A percentile compares a stretch with the other conserved stretches of the same genome.
phyloP scores from a whole-genome alignment of 192 early-diverging fungal genomes.

The Coemansia sp. region DNA sequence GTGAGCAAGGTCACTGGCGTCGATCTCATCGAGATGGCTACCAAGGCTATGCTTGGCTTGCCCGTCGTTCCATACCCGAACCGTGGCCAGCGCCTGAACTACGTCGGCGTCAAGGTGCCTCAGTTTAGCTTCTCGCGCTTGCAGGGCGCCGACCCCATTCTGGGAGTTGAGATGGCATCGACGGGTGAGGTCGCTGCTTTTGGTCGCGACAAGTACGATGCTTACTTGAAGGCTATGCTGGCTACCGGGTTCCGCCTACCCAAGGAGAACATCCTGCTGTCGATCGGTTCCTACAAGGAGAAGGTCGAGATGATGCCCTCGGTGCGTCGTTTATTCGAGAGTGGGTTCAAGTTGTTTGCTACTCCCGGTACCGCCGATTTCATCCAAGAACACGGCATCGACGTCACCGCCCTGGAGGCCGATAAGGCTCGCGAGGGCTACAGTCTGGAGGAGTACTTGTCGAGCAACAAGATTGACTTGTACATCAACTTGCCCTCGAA shows the following conservation, averaged over 20 bases:
- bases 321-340: slow-evolving; percentile 77
- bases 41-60: slow-evolving; percentile 87
- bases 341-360: slow-evolving; percentile 94
- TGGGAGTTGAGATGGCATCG: slow-evolving; percentile 99
- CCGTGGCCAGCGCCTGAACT: slow-evolving; percentile 70
- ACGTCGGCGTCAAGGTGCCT: slow-evolving; percentile 96
- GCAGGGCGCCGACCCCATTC: slow-evolving; percentile 94
- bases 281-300: slow-evolving; percentile 98
- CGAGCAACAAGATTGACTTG: slow-evolving; percentile 96
- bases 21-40: slow-evolving; percentile 97
- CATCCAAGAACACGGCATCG: slow-evolving; percentile 91
- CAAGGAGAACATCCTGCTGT: slow-evolving; percentile 95
- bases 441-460: slow-evolving; percentile 91
- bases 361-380: slow-evolving; percentile 98
- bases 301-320: slow-evolving; percentile 95
- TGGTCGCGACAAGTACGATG: slow-evolving; percentile 96
- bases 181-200: slow-evolving; percentile 99
- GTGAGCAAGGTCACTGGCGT: slow-evolving; percentile 95
- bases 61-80: slow-evolving; percentile 85
- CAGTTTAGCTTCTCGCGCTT: slow-evolving; percentile 97
- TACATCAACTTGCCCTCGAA: slow-evolving; percentile 99
- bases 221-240: slow-evolving; percentile 94
- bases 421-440: slow-evolving; percentile 76
- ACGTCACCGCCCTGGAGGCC: slow-evolving; percentile 89
- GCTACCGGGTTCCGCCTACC: slow-evolving; percentile 93